Conservation (phyloP, 2,329 filamentous ascomycete genomes). For the Aspergillus floridensis region DNA sequence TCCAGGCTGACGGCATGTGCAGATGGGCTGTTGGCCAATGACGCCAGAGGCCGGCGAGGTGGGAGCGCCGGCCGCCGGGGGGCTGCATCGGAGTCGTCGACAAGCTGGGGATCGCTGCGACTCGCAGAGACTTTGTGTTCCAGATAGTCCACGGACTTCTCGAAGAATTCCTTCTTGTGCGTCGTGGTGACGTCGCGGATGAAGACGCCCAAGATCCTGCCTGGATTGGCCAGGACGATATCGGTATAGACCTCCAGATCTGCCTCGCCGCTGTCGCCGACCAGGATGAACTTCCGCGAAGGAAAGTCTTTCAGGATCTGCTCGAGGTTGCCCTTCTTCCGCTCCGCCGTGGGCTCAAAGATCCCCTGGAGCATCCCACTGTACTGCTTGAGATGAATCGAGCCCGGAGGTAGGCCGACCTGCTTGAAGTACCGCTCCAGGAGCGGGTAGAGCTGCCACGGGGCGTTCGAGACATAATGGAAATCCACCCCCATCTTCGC, state of each 20-base stretch:
- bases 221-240: conserved; percentile 78
- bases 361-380: conserved; percentile 96
- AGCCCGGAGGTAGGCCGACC: conserved; percentile 78
- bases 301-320: conserved; percentile 87
- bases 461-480: conserved; percentile 98
- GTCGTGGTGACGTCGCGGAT: conserved; percentile 93
- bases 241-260: conserved; percentile 97
- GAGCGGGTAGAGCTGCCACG: conserved; percentile 94
- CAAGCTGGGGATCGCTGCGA: conserved; percentile 25
- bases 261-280: conserved; percentile 94
- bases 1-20: conserved; percentile 25
- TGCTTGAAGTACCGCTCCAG: conserved; percentile 79
- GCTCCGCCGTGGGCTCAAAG: conserved; percentile 93
- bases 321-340: conserved; percentile 85
- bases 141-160: conserved; percentile 53
- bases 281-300: conserved; percentile 79
- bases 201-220: conserved; percentile 80
- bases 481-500: conserved; percentile 78
- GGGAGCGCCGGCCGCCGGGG: conserved; percentile 40
- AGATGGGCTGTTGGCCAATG: conserved; percentile 8
- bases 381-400: conserved; percentile 94
- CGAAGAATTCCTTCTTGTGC: conserved; percentile 72
- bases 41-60: conserved; percentile 33
- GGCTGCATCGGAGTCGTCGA: conserved; percentile 26
- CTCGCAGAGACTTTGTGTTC: conserved; percentile 24